A percentile compares a stretch with the other conserved stretches of the same genome.
Evolutionary conservation across 1,284 basidiomycete genomes (phyloP).

Genomic region (Phlebopus sp.): DNA sequence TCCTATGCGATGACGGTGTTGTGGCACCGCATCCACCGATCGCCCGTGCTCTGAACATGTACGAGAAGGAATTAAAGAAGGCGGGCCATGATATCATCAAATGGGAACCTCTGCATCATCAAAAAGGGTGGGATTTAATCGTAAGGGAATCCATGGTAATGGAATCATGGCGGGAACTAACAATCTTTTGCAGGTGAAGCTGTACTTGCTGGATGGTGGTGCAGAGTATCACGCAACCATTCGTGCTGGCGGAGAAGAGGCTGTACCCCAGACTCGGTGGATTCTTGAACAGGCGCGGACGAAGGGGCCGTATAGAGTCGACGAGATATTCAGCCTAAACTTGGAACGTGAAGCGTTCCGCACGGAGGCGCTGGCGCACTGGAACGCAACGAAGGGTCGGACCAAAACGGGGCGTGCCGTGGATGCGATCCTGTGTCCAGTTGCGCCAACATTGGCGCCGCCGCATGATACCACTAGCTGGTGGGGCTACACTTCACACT

Average conservation of each 20-base stretch:
- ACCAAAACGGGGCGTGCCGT: constrained; percentile 51
- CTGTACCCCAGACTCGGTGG: constrained; percentile 48
- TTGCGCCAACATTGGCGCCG: constrained; percentile 49
- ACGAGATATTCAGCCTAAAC: constrained; percentile 44
- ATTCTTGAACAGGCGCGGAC: constrained; percentile 40
- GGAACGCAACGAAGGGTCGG: constrained; percentile 45
- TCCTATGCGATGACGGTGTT: constrained; percentile 55
- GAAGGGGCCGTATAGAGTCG: constrained; percentile 36
- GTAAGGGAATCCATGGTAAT: constrained; percentile 30
- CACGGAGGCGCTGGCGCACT: constrained; percentile 43
- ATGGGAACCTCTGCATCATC: constrained; percentile 47
- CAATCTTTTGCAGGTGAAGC: constrained; percentile 34
- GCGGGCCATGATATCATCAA: constrained; percentile 54
- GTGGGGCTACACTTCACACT: constrained; percentile 54
- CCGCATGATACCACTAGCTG: constrained; percentile 49
- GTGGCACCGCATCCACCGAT: constrained; percentile 57
- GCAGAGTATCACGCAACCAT: constrained; percentile 44
- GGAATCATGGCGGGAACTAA: constrained; percentile 11
- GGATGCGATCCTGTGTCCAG: constrained; percentile 54
- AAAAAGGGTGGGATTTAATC: constrained; percentile 48
- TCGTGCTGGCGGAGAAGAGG: constrained; percentile 34
- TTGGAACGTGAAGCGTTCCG: constrained; percentile 45
- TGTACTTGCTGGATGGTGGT: constrained; percentile 52
- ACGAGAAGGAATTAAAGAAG: constrained; percentile 41
- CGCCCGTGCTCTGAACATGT: constrained; percentile 41